Percentiles rank a stretch among this genome's conserved stretches.
Conservation (phyloP, 1,139 yeast genomes). For the Wickerhamomyces sp. region DNA sequence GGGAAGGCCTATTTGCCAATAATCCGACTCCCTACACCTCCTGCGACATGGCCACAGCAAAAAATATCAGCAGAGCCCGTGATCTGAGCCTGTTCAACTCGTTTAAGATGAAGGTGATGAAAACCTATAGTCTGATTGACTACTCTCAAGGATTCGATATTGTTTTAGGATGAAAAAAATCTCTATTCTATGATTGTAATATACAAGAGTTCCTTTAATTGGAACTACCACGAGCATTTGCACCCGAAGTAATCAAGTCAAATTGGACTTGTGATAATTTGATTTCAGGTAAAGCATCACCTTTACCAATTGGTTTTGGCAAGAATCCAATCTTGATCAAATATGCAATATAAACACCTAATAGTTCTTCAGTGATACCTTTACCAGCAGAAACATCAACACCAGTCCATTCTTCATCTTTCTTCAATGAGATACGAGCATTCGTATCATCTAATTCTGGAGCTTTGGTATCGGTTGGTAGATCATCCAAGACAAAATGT, state of each 20-base stretch:
- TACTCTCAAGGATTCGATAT: background rate
- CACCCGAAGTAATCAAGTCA: slow-evolving; percentile 65
- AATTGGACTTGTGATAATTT: slow-evolving; percentile 54
- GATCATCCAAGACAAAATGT: slow-evolving; percentile 88
- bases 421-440: slow-evolving; percentile 57
- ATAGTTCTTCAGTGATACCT: slow-evolving; percentile 62
- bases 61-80: no score
- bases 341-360: slow-evolving; percentile 78
- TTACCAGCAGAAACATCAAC: slow-evolving; percentile 61
- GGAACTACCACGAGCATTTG: slow-evolving; percentile 74
- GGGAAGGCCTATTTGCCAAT: no score
- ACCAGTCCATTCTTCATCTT: slow-evolving; percentile 61
- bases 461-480: slow-evolving; percentile 88
- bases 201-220: slow-evolving; percentile 9
- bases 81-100: no score
- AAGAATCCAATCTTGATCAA: slow-evolving; percentile 75
- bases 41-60: no score
- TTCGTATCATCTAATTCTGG: slow-evolving; percentile 91
- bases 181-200: background rate
- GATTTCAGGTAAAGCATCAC: slow-evolving; percentile 52
- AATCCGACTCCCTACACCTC: no score
- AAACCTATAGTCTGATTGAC: no score
- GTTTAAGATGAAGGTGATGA: no score
- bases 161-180: no score
- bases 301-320: slow-evolving; percentile 47